Percentiles rank a stretch among this genome's conserved stretches.
phyloP scores from a whole-genome alignment of 2,329 filamentous ascomycete genomes.

The Nigrograna mackinnonii region DNA sequence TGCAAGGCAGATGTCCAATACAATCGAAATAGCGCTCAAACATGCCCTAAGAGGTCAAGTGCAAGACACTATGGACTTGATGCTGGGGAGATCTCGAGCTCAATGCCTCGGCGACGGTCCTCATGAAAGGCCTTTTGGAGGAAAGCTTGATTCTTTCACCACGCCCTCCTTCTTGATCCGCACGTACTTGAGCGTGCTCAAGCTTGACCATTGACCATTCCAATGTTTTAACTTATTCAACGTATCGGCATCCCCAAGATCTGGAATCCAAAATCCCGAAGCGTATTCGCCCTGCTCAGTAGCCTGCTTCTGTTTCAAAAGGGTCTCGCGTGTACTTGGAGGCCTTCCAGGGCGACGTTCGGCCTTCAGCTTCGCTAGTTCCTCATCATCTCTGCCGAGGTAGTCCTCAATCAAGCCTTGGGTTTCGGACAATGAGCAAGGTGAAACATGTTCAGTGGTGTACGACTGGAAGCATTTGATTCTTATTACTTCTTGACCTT shows the following conservation, averaged over 20 bases:
- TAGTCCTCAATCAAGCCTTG: constrained; percentile 53
- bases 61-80: too few relatives aligned
- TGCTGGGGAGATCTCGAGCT: too few relatives aligned
- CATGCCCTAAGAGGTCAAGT: too few relatives aligned
- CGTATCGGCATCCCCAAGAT: constrained; percentile 70
- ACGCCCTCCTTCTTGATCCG: constrained; percentile 69
- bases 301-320: constrained; percentile 72
- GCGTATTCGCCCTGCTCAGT: constrained; percentile 78
- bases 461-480: constrained; percentile 73
- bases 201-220: constrained; percentile 82
- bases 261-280: constrained; percentile 84
- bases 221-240: constrained; percentile 69
- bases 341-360: constrained; percentile 78
- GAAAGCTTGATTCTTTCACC: constrained; percentile 74
- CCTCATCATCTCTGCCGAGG: constrained; percentile 69
- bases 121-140: constrained; percentile 58
- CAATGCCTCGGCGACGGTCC: too few relatives aligned
- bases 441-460: constrained; percentile 55
- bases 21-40: too few relatives aligned
- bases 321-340: constrained; percentile 74
- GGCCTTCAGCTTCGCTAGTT: constrained; percentile 67
- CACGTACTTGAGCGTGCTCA: constrained; percentile 77
- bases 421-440: constrained; percentile 57
- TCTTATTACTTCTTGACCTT: constrained; percentile 60
- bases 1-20: too few relatives aligned